Evolutionary conservation across 345 rosid genomes (phyloP), one percentile per base, ranked within the genome.

Genomic region (Dipteronia dyeriana): DNA sequence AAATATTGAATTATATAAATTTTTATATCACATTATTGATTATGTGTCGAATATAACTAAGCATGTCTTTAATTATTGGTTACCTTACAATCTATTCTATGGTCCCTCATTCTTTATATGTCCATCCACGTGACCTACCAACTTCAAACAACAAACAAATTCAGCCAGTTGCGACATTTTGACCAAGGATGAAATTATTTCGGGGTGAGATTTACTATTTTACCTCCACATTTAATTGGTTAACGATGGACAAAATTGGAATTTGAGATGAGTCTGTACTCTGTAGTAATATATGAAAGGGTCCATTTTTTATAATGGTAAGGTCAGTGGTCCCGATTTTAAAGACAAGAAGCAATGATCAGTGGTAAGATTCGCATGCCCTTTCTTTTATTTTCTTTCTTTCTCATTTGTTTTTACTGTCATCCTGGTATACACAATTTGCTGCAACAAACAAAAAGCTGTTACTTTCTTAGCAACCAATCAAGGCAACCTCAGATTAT

Each of bases 331-430:
- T 62, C 69, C 76, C 67, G 10, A 2, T 22, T 73, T 17, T 17
- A 9, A 72, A 74, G 76, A 74, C 59, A 74, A 43, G 76, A 74
- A 41, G 76, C 68, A 74, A 74, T 62, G 26, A 74, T 74, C 43
- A 45, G 64, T 62, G 68, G 68, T 5, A 43, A 74, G 68, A 74
- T 74, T 74, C 76, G 68, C 67, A 43, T 31, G 68, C 56, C 45
- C 45, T 12, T 38, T 53, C 5, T 5, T 20, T 57, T 22, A 14
- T 19, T 9, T 43, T 20, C 5, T 61, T 22, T 7, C 4, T 60
- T 43, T 23, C 54, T 61, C 14, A 43, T 41, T 60, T 53, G 74
- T 72, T 23, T 14, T 73, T 54, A 22, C 45, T 22, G 68, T 23
- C 7, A 23, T 6, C 53, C 54, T 61, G 76, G 13, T 22, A 25